phyloP scores from a whole-genome alignment of 495 filamentous ascomycete genomes.

The Parathielavia hyrcaniae region DNA sequence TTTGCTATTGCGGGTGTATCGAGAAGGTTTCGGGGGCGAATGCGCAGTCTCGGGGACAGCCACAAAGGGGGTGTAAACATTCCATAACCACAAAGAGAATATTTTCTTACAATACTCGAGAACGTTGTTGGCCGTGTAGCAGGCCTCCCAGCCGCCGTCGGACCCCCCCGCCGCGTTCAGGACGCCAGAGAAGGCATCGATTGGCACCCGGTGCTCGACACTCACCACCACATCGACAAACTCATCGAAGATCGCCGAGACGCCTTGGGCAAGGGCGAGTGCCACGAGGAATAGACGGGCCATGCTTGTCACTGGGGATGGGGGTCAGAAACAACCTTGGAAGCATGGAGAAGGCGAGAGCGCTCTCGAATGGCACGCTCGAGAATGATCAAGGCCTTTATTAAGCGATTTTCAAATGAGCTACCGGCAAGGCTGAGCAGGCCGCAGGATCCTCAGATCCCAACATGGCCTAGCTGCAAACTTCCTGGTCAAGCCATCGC shows the following conservation, averaged over 20 bases:
- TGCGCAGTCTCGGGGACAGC: too few relatives aligned
- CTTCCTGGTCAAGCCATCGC: too few relatives aligned
- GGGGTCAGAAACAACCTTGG: background rate
- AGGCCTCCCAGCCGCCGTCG: constrained; percentile 17
- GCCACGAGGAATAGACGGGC: constrained; percentile 5
- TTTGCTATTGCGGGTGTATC: too few relatives aligned
- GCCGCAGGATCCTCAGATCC: too few relatives aligned
- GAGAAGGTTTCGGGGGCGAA: too few relatives aligned
- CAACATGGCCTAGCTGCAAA: too few relatives aligned
- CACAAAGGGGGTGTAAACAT: too few relatives aligned
- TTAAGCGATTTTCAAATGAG: too few relatives aligned
- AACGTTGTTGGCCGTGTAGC: constrained; percentile 16
- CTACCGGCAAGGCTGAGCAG: too few relatives aligned
- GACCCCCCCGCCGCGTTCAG: constrained; percentile 6
- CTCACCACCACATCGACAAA: constrained; percentile 17
- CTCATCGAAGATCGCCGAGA: constrained; percentile 14
- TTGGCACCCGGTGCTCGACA: constrained; percentile 1
- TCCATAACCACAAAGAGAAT: constrained; percentile 10
- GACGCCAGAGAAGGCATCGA: background rate
- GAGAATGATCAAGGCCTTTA: too few relatives aligned
- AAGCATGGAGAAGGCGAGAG: background rate
- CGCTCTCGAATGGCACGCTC: background rate
- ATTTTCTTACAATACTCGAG: constrained; percentile 10
- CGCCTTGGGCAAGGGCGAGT: constrained; percentile 15
- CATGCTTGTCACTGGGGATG: background rate